These are phyloP conservation scores for Clavispora fructus DNA, from an alignment of 805 yeast genomes.

Conservation along the genomic window DNA sequence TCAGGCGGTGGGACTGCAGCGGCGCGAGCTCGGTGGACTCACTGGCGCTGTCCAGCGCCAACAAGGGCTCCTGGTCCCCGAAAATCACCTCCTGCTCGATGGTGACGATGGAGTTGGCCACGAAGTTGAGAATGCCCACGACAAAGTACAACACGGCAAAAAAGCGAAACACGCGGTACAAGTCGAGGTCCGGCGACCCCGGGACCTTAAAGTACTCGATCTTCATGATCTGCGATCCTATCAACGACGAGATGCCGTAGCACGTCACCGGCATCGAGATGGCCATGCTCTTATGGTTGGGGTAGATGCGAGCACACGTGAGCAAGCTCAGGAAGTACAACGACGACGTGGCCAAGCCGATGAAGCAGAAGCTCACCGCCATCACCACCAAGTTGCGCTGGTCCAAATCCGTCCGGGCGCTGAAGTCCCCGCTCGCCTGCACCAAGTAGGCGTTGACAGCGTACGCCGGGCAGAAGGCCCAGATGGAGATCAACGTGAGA, in stretches of 20 bases:
- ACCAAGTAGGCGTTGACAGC: constrained; percentile 29
- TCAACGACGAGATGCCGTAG: constrained; percentile 76
- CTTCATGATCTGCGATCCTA: constrained; percentile 61
- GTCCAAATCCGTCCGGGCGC: not conserved
- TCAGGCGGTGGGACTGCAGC: constrained; percentile 28
- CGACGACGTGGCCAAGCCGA: constrained; percentile 71
- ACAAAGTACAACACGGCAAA: constrained; percentile 50
- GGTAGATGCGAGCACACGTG: constrained; percentile 84
- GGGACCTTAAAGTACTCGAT: constrained; percentile 31
- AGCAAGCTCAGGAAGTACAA: constrained; percentile 65
- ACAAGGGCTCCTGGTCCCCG: constrained; percentile 17
- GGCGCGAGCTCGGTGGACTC: constrained; percentile 15
- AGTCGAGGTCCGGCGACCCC: constrained; percentile 32
- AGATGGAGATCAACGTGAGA: constrained; percentile 54
- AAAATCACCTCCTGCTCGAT: constrained; percentile 48
- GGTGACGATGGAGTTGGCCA: constrained; percentile 60
- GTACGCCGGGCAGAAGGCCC: constrained; percentile 68
- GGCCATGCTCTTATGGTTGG: constrained; percentile 69
- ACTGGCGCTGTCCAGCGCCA: constrained; percentile 6
- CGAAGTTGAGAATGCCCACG: constrained; percentile 56
- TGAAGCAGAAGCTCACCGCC: constrained; percentile 48
- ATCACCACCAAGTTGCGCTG: constrained; percentile 37
- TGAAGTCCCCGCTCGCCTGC: constrained; percentile 1
- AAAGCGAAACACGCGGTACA: constrained; percentile 47
- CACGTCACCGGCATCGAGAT: constrained; percentile 85